Percentiles rank a stretch among this genome's conserved stretches.
Conservation (phyloP, 2,329 filamentous ascomycete species). For the Fusarium pseudonygamai region DNA sequence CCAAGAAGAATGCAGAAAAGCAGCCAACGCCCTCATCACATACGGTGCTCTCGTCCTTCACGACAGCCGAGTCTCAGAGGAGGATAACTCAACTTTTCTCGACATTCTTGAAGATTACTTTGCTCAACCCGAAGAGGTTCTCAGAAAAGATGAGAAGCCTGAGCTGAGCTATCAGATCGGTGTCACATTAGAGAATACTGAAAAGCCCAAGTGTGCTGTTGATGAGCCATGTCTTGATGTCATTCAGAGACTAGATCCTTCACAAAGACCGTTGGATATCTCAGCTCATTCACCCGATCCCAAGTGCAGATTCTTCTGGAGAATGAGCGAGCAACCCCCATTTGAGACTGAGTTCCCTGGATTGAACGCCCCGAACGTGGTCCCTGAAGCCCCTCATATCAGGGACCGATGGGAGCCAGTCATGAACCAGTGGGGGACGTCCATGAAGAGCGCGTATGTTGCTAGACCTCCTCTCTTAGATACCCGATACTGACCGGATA, state of each 20-base stretch:
- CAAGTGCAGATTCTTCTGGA: conserved; percentile 72
- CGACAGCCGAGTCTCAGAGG: conserved; percentile 66
- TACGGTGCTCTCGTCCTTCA: conserved; percentile 69
- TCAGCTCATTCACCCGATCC: conserved; percentile 65
- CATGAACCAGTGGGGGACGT: conserved; percentile 66
- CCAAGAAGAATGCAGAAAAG: conserved; percentile 62
- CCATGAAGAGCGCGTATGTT: conserved; percentile 69
- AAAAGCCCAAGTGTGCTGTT: conserved; percentile 71
- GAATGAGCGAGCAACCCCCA: conserved; percentile 64
- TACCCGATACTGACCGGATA: background rate
- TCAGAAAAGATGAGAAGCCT: conserved; percentile 64
- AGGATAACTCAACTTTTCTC: conserved; percentile 65
- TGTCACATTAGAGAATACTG: conserved; percentile 70
- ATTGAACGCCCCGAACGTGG: conserved; percentile 65
- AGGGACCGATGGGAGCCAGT: conserved; percentile 60
- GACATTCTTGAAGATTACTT: conserved; percentile 74
- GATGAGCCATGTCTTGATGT: conserved; percentile 68
- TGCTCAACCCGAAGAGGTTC: conserved; percentile 60
- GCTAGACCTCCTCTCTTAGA: background rate
- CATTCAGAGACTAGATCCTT: conserved; percentile 62
- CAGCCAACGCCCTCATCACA: conserved; percentile 65
- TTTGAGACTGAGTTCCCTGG: conserved; percentile 65
- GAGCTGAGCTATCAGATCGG: conserved; percentile 69
- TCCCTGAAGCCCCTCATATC: conserved; percentile 60
- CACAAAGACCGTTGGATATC: conserved; percentile 67